These are phyloP conservation scores for Trametes hirsuta DNA, from an alignment of 1,284 basidiomycete genomes.

Conservation along the genomic window DNA sequence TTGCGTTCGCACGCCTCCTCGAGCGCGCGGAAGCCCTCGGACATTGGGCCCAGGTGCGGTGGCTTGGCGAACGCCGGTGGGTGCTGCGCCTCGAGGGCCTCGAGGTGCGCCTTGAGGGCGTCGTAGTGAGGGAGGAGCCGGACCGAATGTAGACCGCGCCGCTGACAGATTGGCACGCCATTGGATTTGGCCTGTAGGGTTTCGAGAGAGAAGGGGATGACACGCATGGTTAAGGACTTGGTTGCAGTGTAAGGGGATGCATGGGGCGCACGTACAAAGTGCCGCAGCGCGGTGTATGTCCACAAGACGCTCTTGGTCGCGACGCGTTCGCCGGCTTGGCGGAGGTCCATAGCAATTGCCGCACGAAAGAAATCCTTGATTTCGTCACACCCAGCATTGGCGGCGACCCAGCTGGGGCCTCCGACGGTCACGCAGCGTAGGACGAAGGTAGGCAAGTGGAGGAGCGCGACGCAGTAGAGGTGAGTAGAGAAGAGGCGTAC, in stretches of 20 bases:
- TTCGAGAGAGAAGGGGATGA: background rate
- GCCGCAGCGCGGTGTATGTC: slow-evolving; percentile 72
- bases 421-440: slow-evolving; percentile 61
- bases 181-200: slow-evolving; percentile 59
- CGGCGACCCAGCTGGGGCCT: slow-evolving; percentile 66
- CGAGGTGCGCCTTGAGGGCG: slow-evolving; percentile 60
- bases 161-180: slow-evolving; percentile 61
- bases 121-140: slow-evolving; percentile 62
- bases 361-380: slow-evolving; percentile 72
- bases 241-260: background rate
- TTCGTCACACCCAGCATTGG: slow-evolving; percentile 65
- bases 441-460: slow-evolving; percentile 65
- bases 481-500: slow-evolving; percentile 70
- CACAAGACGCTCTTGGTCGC: slow-evolving; percentile 76
- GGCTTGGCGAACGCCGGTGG: slow-evolving; percentile 61
- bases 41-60: slow-evolving; percentile 58
- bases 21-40: slow-evolving; percentile 57
- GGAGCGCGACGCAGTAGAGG: slow-evolving; percentile 60
- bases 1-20: slow-evolving; percentile 63
- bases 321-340: slow-evolving; percentile 71
- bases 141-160: slow-evolving; percentile 64
- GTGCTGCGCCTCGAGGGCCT: slow-evolving; percentile 58
- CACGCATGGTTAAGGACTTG: background rate
- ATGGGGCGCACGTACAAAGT: slow-evolving; percentile 55
- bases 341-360: slow-evolving; percentile 69